These are phyloP conservation scores for Pseudopyricularia cyperi DNA, from an alignment of 2,329 filamentous ascomycete species.

Conservation along the genomic window DNA sequence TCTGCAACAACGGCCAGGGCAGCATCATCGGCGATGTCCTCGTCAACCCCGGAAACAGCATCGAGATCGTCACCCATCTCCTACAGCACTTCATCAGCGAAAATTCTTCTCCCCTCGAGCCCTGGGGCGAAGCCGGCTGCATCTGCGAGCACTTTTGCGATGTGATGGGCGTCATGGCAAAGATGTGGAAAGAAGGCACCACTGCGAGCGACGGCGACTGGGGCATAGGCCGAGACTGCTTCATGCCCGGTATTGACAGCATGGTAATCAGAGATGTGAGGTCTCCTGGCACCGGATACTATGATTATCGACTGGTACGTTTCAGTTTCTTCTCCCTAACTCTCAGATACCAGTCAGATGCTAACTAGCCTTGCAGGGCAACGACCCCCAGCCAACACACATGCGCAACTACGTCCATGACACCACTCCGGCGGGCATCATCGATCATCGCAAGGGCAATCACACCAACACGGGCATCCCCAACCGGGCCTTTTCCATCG, in stretches of 20 bases:
- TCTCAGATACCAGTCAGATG: neutral
- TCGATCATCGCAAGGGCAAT: conserved; percentile 22
- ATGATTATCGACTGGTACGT: conserved; percentile 35
- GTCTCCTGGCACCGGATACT: conserved; percentile 35
- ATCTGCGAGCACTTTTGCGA: conserved; percentile 45
- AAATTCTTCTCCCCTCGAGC: conserved; percentile 34
- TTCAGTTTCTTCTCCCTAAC: neutral
- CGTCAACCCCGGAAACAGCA: neutral
- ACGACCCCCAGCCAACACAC: conserved; percentile 37
- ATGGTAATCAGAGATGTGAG: conserved; percentile 41
- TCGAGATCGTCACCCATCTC: neutral
- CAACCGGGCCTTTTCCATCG: conserved; percentile 42
- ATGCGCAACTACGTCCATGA: conserved; percentile 28
- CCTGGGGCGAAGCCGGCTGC: conserved; percentile 37
- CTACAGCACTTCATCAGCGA: conserved; percentile 36
- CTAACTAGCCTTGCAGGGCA: conserved; percentile 20
- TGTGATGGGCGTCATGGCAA: conserved; percentile 43
- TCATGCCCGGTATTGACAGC: conserved; percentile 35
- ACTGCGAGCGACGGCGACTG: conserved; percentile 34
- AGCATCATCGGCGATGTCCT: neutral
- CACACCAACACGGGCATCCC: conserved; percentile 45
- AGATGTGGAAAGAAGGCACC: conserved; percentile 35
- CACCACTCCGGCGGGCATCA: conserved; percentile 28
- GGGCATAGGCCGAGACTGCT: conserved; percentile 39
- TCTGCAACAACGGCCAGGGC: neutral